A percentile compares a stretch with the other conserved stretches of the same genome.
These are phyloP conservation scores for Parasitella parasitica DNA, from an alignment of 371 early-diverging fungal species.

Conservation along the genomic window DNA sequence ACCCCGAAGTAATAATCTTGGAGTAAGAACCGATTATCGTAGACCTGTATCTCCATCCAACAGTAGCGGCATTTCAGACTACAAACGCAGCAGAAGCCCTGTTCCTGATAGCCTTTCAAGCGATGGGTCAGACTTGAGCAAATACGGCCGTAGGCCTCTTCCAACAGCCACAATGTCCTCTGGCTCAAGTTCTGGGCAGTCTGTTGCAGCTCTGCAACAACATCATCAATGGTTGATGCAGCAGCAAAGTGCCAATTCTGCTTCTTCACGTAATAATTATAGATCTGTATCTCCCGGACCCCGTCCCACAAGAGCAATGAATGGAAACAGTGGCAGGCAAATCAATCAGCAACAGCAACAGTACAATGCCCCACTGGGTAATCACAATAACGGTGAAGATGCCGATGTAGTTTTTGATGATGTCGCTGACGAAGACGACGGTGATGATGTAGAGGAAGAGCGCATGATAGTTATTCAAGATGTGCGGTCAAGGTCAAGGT, in stretches of 20 bases:
- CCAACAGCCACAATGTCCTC: background rate
- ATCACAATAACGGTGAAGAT: background rate
- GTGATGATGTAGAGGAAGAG: constrained; percentile 15
- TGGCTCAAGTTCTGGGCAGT: constrained; percentile 22
- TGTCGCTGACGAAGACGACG: constrained; percentile 9
- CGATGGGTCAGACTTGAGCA: background rate
- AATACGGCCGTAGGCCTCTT: constrained; percentile 8
- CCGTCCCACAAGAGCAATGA: background rate
- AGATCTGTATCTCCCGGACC: constrained; percentile 13
- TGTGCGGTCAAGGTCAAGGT: constrained; percentile 14
- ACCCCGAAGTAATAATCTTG: background rate
- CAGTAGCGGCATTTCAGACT: background rate
- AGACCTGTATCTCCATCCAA: constrained; percentile 13
- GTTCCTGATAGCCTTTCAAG: constrained; percentile 1
- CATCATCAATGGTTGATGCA: constrained; percentile 41
- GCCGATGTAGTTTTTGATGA: constrained; percentile 10
- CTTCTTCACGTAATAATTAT: constrained; percentile 1
- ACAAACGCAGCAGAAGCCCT: constrained; percentile 12
- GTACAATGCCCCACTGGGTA: background rate
- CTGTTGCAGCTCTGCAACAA: constrained; percentile 43
- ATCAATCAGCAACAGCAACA: background rate
- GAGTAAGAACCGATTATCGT: constrained; percentile 5
- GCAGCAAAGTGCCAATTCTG: constrained; percentile 18
- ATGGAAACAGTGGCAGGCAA: background rate
- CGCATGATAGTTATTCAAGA: constrained; percentile 12